Conservation (phyloP, 495 filamentous ascomycete species). For the Friedmanniomyces simplex region DNA sequence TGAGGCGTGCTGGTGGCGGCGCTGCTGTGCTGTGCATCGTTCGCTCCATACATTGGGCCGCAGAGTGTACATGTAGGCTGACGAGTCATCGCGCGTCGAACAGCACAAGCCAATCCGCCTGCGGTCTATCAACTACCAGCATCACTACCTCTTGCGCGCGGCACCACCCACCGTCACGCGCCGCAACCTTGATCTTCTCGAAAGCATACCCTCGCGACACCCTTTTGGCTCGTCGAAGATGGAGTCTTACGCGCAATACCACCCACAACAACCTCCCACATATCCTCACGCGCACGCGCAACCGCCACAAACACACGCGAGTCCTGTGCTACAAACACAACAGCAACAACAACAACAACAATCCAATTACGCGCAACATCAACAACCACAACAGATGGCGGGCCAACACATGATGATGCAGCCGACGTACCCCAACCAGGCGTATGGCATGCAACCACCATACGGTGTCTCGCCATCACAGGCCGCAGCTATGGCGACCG, state of each 20-base stretch:
- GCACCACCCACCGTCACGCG: neutral
- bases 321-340: slow-evolving; percentile 22
- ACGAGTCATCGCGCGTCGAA: slow-evolving; percentile 8
- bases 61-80: slow-evolving; percentile 1
- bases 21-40: neutral
- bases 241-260: slow-evolving; percentile 19
- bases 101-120: neutral
- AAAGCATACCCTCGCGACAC: neutral
- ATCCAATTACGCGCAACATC: slow-evolving; percentile 18
- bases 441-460: slow-evolving; percentile 46
- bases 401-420: slow-evolving; percentile 31
- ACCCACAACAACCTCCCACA: slow-evolving; percentile 14
- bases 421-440: slow-evolving; percentile 42
- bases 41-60: slow-evolving; percentile 3
- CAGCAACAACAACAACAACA: slow-evolving; percentile 19
- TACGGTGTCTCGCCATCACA: slow-evolving; percentile 51
- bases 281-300: slow-evolving; percentile 19
- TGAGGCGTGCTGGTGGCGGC: slow-evolving; percentile 1
- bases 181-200: slow-evolving; percentile 3
- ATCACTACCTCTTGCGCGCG: neutral
- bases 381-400: slow-evolving; percentile 28
- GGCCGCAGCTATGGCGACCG: slow-evolving; percentile 62
- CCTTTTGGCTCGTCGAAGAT: neutral
- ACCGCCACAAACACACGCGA: slow-evolving; percentile 17
- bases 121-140: neutral